Evolutionary conservation across 208 protist genomes (phyloP).

Genomic region (Crithidia acanthocephali): DNA sequence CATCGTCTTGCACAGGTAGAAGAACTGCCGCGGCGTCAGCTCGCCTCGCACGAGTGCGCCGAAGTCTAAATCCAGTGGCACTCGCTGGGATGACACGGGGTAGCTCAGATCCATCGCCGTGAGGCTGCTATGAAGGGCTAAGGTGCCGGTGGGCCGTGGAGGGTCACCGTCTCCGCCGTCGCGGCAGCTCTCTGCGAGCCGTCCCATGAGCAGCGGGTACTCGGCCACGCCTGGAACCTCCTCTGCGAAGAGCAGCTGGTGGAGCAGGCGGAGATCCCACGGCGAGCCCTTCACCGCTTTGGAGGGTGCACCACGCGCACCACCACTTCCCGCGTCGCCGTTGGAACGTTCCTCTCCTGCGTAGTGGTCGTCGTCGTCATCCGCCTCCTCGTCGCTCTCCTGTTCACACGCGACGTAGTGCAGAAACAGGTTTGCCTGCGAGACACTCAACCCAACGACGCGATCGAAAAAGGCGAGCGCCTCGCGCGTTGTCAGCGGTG

Average conservation of each 20-base stretch:
- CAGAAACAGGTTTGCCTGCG: conserved; percentile 53
- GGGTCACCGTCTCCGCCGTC: conserved; percentile 29
- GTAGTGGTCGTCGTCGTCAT: neutral
- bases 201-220: conserved; percentile 67
- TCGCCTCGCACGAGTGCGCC: conserved; percentile 15
- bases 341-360: too few relatives aligned
- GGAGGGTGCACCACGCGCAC: too few relatives aligned
- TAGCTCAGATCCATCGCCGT: conserved; percentile 25
- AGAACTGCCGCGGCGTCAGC: conserved; percentile 56
- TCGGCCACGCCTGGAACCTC: conserved; percentile 53
- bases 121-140: conserved; percentile 38
- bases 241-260: conserved; percentile 58
- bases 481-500: conserved; percentile 33
- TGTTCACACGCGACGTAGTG: conserved; percentile 29
- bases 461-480: conserved; percentile 35
- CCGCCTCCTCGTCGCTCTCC: neutral
- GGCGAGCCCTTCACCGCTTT: neutral
- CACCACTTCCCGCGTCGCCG: too few relatives aligned
- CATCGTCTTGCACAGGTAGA: conserved; percentile 50
- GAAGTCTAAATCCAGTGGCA: conserved; percentile 36
- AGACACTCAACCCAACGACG: conserved; percentile 42
- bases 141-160: conserved; percentile 41
- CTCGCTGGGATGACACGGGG: conserved; percentile 7
- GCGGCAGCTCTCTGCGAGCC: conserved; percentile 63
- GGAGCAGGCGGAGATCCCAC: conserved; percentile 48